Evolutionary conservation across 129 eudicot genomes (phyloP).

Genomic region (Helichrysum umbraculigerum): DNA sequence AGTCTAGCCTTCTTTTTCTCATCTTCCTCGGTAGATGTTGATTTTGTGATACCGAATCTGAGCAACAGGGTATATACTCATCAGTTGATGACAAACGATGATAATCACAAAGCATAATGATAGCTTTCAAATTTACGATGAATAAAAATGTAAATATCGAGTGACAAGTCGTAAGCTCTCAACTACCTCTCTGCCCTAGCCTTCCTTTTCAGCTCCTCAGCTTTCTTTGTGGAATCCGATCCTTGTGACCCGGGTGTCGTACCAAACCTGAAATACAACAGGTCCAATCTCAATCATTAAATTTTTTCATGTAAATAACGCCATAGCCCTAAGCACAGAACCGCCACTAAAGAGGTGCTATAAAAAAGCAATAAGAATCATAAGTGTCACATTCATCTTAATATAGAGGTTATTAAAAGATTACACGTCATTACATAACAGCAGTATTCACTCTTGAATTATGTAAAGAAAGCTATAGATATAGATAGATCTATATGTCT

Average conservation of each 20-base stretch:
- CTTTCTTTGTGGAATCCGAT: conserved; percentile 56
- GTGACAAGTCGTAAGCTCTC: not conserved
- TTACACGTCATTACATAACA: not conserved
- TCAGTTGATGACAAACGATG: conserved; percentile 1
- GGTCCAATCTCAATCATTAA: conserved; percentile 2
- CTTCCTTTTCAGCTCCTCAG: conserved; percentile 85
- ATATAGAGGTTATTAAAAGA: not conserved
- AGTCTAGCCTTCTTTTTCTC: conserved; percentile 92
- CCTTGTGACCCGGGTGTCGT: conserved; percentile 46
- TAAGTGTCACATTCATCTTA: not conserved
- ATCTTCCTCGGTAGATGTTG: conserved; percentile 64
- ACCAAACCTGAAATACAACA: conserved; percentile 69
- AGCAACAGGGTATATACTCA: conserved; percentile 9
- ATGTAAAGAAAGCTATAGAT: not conserved
- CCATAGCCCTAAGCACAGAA: not conserved
- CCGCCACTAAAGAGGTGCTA: not conserved
- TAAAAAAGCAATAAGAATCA: not conserved
- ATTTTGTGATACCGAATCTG: conserved; percentile 72
- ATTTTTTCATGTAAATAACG: not conserved
- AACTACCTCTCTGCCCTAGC: conserved; percentile 96
- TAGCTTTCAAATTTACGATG: not conserved
- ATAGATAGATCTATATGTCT: not conserved
- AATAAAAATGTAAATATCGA: not conserved
- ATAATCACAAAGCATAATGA: not conserved
- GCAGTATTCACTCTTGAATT: not conserved